Evolutionary conservation across 495 filamentous ascomycete species (phyloP), one percentile per base, ranked within the genome.

Genomic region (Talaromyces trachyspermus): DNA sequence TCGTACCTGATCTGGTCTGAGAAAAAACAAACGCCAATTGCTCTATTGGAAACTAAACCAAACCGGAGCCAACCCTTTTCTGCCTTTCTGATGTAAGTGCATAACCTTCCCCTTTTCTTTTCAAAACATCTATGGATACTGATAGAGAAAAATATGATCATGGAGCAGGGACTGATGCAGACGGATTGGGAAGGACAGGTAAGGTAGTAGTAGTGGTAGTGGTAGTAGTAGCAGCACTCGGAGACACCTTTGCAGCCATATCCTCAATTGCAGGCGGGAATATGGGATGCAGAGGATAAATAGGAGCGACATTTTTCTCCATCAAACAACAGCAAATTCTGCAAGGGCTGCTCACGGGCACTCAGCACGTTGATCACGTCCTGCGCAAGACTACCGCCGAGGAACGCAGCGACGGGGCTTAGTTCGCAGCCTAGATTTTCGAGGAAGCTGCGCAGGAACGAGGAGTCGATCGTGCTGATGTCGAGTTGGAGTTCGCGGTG

Each of bases 361-460:
- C 89, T 87, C 7, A 97, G 77, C 27, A 96, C 90, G 51, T 96
- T 97, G 64, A 98, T 97, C 15, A 95, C 88, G 60, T 98, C 92
- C 66, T 98, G 92, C 2, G 91, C 89, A 4, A 98, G 71, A 57
- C 86, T 79, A 0, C 89, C 92, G 20, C 92, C 92, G 19, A 97
- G 63, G 49, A 96, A 89, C 0, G 92, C 91, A 2, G 89, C 83
- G 9, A 94, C 87, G 18, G 92, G 89, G 23, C 85, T 82, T 23
- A 98, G 64, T 64, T 98, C 92, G 53, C 76, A 76, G 12, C 80
- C 82, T 3, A 95, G 68, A 35, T 89, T 89, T 61, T 89, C 82
- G 24, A 95, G 56, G 65, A 95, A 95, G 50, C 70, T 78, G 10
- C 86, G 74, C n/a, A 98, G 68, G 55, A 94, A 85, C 15, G 84